Evolutionary conservation across 169 alveolate genomes (phyloP), one percentile per base, ranked within the genome.

Genomic region (Blepharisma undulans): DNA sequence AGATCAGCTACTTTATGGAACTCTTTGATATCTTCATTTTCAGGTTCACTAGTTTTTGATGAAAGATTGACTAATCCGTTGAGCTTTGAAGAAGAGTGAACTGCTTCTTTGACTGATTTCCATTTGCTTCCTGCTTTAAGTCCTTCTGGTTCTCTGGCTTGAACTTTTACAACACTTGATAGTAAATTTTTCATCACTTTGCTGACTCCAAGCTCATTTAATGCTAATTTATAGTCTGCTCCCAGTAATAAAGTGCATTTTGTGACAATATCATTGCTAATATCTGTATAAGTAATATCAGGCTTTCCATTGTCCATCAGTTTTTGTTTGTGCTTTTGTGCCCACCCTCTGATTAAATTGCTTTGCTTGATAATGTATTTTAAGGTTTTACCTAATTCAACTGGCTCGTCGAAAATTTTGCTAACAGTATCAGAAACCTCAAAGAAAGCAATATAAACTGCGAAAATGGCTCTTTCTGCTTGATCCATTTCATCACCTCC

Each of bases 391-490:
- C 79, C 34, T 21, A 14, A 1, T 14, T 78, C 86, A 25, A 14
- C 86, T 48, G 12, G 0, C 66, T 48, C 66, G 18, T 79, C 87
- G 10, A 79, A n/a, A n/a, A 79, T 12, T 33, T 79, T 79, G 18
- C 48, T 79, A n/a, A 79, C 66, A 29, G 87, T 79, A n/a, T 79
- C 87, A 27, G 48, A 8, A 2, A 79, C 34, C 25, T 79, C 87
- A n/a, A 79, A 79, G 87, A 79, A 79, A 22, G 87, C 87, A 30
- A 27, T 29, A 32, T 79, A 79, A 30, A 79, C 87, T 32, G 71
- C 87, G 34, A 79, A 79, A 79, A 79, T 79, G 61, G 87, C 87
- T 33, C 87, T 79, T 79, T 79, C 87, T 30, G 87, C 87, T 21
- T 79, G 36, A 6, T 79, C 87, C 34, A 79, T n/a, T 29, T 79